Base-by-base conservation (phyloP, 208 protist species). In the Trypanosoma mega region DNA sequence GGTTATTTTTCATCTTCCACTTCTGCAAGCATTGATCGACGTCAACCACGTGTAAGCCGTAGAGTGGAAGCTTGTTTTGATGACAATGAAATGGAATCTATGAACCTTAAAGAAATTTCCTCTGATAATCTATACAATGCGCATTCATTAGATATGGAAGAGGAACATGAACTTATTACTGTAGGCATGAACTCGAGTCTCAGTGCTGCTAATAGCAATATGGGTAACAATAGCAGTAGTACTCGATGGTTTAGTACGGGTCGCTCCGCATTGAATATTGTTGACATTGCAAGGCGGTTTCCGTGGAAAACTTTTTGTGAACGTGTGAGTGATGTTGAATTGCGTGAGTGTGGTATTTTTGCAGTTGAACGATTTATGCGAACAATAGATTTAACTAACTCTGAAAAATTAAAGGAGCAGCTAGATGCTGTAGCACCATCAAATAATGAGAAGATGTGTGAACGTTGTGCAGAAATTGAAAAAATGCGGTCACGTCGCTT, bases 391-490 rank as follows among this genome's bases (percentile, higher is more conserved):
- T 69, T 63, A 54, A 43, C 46, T 16, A 54, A 61, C 24, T 11
- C 60, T 41, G 20, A 18, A 8, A 23, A 20, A 34, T 52, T 67
- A 50, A 36, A 67, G 30, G 54, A 41, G 60, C 60, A 67, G 23
- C 16, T 67, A 7, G 18, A 50, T 14, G 60, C 56, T 44, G 16
- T 34, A 37, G 59, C 37, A 33, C 3, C 2, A 37, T 26, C 21
- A 0, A 8, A 9, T 9, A 47, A 16, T 57, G 47, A 37, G 1
- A 9, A 37, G 1, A 9, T 6, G 16, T 94, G 85, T 72, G 53
- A 41, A 12, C 76, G 81, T 2, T 93, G 87, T 49, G 56, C 36
- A 1, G 76, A 87, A 50, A 70, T 87, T n/a, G 85, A 88, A 30
- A 46, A 67, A 1, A 56, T 87, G 56, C 73, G 77, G 23, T 9